Conservation (phyloP, 345 rosid genomes). For the Draba incana region DNA sequence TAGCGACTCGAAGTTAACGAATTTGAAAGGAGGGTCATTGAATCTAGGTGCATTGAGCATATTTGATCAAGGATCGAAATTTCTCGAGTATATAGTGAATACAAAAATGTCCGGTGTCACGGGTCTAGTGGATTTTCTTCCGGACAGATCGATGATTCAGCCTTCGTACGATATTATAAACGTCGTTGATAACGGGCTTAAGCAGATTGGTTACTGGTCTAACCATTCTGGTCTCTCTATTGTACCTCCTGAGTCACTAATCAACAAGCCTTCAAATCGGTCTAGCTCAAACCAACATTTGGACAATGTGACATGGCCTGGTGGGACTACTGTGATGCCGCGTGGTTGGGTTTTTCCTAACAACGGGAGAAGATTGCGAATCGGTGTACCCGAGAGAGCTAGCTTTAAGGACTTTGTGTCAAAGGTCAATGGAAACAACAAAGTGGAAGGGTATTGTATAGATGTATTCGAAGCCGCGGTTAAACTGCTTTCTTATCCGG, state of each 20-base stretch:
- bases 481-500: constrained; percentile 68
- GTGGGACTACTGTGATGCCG: constrained; percentile 60
- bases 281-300: constrained; percentile 76
- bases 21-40: constrained; percentile 54
- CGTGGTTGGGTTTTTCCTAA: constrained; percentile 95
- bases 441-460: constrained; percentile 72
- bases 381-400: constrained; percentile 78
- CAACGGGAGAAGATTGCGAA: constrained; percentile 71
- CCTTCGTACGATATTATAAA: constrained; percentile 83
- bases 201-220: constrained; percentile 86
- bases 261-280: constrained; percentile 60
- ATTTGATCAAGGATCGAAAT: constrained; percentile 68
- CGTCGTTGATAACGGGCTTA: constrained; percentile 47
- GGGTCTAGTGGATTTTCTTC: constrained; percentile 62
- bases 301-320: constrained; percentile 79
- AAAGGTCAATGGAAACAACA: constrained; percentile 52
- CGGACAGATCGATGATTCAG: constrained; percentile 56
- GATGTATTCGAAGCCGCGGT: constrained; percentile 82
- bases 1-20: constrained; percentile 52
- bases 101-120: constrained; percentile 79
- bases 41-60: constrained; percentile 73
- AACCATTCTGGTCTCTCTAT: constrained; percentile 83
- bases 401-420: constrained; percentile 60
- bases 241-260: constrained; percentile 73
- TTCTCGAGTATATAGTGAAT: constrained; percentile 56